Base-by-base conservation (phyloP, 305 asterid species). In the Solanum hybrid region DNA sequence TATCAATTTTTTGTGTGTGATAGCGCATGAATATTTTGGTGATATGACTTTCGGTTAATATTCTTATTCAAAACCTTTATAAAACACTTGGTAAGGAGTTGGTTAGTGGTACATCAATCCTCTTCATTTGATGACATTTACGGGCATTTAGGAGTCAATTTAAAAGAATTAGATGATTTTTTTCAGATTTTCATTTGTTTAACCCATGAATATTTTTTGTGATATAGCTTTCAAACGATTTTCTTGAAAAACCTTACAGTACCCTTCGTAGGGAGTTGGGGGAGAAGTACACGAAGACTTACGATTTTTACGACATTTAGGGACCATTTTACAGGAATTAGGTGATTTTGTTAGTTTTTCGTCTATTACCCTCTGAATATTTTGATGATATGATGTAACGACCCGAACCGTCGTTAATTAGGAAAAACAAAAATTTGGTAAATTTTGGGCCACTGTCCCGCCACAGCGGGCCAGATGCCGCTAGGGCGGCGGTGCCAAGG, bases 311-410 rank as follows among this genome's bases (percentile, higher is more conserved):
- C 4, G 10, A 7, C 69, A 56, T 19, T 0, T 56, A 56, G 24
- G 69, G 24, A 56, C n/a, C 24, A 56, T 3, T 17, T 56, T 56
- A 56, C 0, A 56, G 10, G 2, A 56, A 17, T 56, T 56, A 0
- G 10, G 69, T 56, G 24, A 56, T 56, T 56, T 1, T 17, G 9
- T 17, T 56, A 17, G 10, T 6, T 56, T 7, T 56, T 56, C 2
- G 1, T 51, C 0, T 15, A 0, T 56, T 56, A 56, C 10, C 24
- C 10, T 17, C 0, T 56, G 24, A 56, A 56, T 15, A 51, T 0
- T 51, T 51, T 15, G 9, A 0, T 51, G 9, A 51, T 51, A 45
- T 13, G 51, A 40, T 11, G 42, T 37, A 37, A 37, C 11, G 12
- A 37, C 12, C 42, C 12, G 12, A 37, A 10, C 12, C 42, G 12